These are phyloP conservation scores for Boletus coffeatus DNA, from an alignment of 1,284 basidiomycete species.

Conservation along the genomic window DNA sequence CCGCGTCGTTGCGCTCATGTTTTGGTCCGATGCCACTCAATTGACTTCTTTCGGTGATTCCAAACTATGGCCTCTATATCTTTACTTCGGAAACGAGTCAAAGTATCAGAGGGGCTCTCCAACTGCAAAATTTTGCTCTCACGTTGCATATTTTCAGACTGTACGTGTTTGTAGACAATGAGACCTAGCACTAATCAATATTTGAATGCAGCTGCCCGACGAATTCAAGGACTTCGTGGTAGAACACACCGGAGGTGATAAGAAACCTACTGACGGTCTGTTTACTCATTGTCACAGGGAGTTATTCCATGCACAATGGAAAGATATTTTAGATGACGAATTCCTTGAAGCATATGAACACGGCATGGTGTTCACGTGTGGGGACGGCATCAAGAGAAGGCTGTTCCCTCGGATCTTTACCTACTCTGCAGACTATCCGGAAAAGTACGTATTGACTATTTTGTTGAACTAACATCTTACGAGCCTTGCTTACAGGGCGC, in stretches of 20 bases:
- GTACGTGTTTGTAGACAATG: neutral
- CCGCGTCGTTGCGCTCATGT: neutral
- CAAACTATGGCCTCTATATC: neutral
- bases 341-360: neutral
- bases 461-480: too few relatives aligned
- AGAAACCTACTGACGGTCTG: neutral
- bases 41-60: neutral
- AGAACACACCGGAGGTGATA: neutral
- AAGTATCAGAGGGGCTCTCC: neutral
- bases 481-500: neutral
- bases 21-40: neutral
- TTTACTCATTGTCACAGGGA: neutral
- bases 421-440: neutral
- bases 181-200: neutral
- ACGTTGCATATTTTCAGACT: neutral
- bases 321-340: neutral
- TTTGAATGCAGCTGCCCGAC: neutral
- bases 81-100: neutral
- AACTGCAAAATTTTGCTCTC: neutral
- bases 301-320: neutral
- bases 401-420: neutral
- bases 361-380: neutral
- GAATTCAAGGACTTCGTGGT: neutral
- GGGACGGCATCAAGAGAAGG: neutral
- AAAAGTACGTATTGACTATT: too few relatives aligned